Evolutionary conservation across 73 alveolate species (phyloP), one percentile per base, ranked within the genome.

Genomic region (Tetrahymena malaccensis): DNA sequence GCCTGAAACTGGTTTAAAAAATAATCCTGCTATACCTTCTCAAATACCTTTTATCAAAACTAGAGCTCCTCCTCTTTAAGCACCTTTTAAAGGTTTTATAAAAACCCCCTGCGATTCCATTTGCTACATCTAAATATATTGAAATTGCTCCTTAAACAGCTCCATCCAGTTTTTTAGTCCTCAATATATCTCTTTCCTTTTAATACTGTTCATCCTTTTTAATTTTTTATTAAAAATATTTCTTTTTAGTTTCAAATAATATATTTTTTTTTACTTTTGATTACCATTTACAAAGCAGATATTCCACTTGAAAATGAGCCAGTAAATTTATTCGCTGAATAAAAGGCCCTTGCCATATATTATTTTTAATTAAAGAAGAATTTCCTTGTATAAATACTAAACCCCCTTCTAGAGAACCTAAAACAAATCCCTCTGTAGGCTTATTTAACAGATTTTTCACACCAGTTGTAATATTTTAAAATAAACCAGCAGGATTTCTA

Each of bases 101-200:
- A 98, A 99, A 8, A 99, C 99, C 44, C n/a, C 99, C 99, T 43
- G 99, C 96, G 33, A 99, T 98, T 2, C 99, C 99, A 94, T 94
- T 98, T 95, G 96, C 96, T 94, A 96, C 95, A 27, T 97, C 99
- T 94, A 94, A 93, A 96, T 83, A 93, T 95, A 94, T 97, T 55
- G 98, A 97, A 70, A 96, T 96, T 22, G 97, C 96, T 83, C 99
- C 99, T 93, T 94, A 96, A 25, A 98, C 98, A 43, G 99, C 93
- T 21, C 99, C 99, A 94, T 99, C 98, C n/a, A 98, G 99, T 89
- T 97, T 98, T 94, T 98, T 98, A 96, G 97, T 98, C 96, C 97
- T 97, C 43, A 96, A 96, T 17, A 97, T 97, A 93, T 98, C 99
- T 94, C 99, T 97, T 94, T 96, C 97, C 84, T 97, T 97, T 55